Percentiles rank a stretch among this genome's conserved stretches.
Conservation (phyloP, 768 basidiomycete genomes). For the Xerocomellus dryophilus region DNA sequence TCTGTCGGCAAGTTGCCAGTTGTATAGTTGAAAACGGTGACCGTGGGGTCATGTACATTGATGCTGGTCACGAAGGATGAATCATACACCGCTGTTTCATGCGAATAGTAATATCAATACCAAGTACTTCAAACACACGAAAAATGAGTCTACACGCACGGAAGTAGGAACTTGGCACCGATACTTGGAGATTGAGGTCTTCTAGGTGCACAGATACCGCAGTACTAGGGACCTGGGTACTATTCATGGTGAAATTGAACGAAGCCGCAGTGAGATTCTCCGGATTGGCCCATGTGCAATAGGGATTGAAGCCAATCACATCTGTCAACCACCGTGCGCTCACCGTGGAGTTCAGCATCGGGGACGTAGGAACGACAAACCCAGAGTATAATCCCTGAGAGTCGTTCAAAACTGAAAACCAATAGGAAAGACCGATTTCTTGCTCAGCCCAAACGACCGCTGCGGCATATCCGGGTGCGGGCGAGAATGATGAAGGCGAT, state of each 20-base stretch:
- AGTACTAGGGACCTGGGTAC: not conserved
- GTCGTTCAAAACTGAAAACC: conserved; percentile 12
- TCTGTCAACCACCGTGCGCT: conserved; percentile 26
- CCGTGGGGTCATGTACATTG: conserved; percentile 14
- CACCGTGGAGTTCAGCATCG: conserved; percentile 8
- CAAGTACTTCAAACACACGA: no score
- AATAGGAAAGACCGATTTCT: conserved; percentile 11
- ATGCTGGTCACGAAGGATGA: conserved; percentile 11
- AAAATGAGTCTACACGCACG: conserved; percentile 5
- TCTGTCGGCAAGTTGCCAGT: conserved; percentile 16
- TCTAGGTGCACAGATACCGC: conserved; percentile 9
- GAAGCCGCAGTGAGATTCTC: conserved; percentile 14
- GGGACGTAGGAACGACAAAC: conserved; percentile 9
- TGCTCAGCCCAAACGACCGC: conserved; percentile 17
- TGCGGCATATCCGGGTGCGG: conserved; percentile 9
- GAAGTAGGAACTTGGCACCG: conserved; percentile 14
- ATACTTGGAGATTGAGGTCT: conserved; percentile 9
- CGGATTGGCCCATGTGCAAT: conserved; percentile 21
- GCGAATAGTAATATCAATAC: not conserved
- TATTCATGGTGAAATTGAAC: conserved; percentile 19
- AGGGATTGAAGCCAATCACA: conserved; percentile 20
- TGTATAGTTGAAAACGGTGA: conserved; percentile 13
- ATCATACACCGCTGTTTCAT: conserved; percentile 3
- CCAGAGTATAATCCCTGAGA: conserved; percentile 10
- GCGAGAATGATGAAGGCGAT: conserved; percentile 1